phyloP scores from a whole-genome alignment of 768 basidiomycete genomes.

The Psilocybe subaeruginosa region DNA sequence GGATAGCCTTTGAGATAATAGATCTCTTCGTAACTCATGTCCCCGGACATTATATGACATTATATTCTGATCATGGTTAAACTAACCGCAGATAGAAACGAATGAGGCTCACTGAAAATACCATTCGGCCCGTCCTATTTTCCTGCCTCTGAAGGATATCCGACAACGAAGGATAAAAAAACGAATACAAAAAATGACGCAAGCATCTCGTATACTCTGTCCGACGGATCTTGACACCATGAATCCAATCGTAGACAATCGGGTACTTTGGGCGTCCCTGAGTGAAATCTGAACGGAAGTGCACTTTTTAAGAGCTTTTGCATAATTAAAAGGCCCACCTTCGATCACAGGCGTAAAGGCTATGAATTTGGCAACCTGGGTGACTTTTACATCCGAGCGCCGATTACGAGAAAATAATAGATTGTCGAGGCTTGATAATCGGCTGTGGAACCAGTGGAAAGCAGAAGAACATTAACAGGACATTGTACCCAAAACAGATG shows the following conservation, averaged over 20 bases:
- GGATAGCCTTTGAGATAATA: constrained; percentile 33
- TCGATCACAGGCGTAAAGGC: neutral
- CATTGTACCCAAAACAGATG: constrained; percentile 15
- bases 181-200: constrained; percentile 16
- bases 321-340: constrained; percentile 1
- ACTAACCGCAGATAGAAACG: constrained; percentile 27
- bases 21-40: constrained; percentile 25
- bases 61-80: constrained; percentile 24
- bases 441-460: constrained; percentile 7
- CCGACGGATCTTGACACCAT: constrained; percentile 19
- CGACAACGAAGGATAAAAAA: constrained; percentile 14
- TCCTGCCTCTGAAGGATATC: constrained; percentile 16
- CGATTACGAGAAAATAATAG: constrained; percentile 8
- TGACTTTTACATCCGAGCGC: constrained; percentile 13
- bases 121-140: constrained; percentile 18
- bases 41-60: constrained; percentile 34
- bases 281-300: constrained; percentile 9
- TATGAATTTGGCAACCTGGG: neutral
- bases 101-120: constrained; percentile 22
- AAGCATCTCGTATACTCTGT: constrained; percentile 10
- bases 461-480: constrained; percentile 18
- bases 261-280: constrained; percentile 12
- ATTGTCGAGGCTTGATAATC: constrained; percentile 11
- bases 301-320: constrained; percentile 7
- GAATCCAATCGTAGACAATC: constrained; percentile 18